Base-by-base conservation (phyloP, 495 filamentous ascomycete genomes). In the Hypomontagnella submonticulosa region DNA sequence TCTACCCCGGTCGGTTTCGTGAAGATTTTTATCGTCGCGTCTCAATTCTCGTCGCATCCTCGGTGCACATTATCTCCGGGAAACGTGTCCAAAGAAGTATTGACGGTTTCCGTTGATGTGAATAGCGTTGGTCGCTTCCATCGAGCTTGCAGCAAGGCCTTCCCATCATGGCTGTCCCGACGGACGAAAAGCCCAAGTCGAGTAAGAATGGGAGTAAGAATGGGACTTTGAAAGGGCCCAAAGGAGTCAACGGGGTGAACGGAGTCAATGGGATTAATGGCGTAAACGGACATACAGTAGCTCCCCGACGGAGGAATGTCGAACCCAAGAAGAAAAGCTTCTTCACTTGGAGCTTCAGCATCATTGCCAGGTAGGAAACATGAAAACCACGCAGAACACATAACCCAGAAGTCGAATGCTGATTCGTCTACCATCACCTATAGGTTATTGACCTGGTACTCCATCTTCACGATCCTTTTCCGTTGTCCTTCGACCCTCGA, bases 361-460 rank as follows among this genome's bases (percentile, higher is more conserved):
- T 86, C 20, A 63, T 87, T 30, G 84, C 87, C 7, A 86, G 91
- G 90, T 92, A 83, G 67, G 38, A 9, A 6, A 2, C 3, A 7
- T n/a, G 38, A 36, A 10, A 16, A 3, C 0, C 47, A 15, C 8
- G 4, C 8, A 30, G 13, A 30, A 34, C 34, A 34, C 33, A 8
- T 30, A n/a, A n/a, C n/a, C 15, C 13, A 38, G 7, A 23, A 60
- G 60, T 27, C 7, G 18, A 36, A 51, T 54, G 23, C 50, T 57
- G 18, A 56, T 63, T 46, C 13, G 20, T 20, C 32, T 55, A 51
- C 3, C 34, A 23, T 36, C 5, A 7, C 2, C 23, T 27, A 27
- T 72, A 97, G 94, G 63, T 73, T 97, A 1, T 72, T 88, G 52
- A 87, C 90, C 7, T 99, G 95, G 95, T 97, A 96, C 71, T 81